Evolutionary conservation across 2,329 filamentous ascomycete species (phyloP), one percentile per base, ranked within the genome.

Genomic region (Mariannaea sp.): DNA sequence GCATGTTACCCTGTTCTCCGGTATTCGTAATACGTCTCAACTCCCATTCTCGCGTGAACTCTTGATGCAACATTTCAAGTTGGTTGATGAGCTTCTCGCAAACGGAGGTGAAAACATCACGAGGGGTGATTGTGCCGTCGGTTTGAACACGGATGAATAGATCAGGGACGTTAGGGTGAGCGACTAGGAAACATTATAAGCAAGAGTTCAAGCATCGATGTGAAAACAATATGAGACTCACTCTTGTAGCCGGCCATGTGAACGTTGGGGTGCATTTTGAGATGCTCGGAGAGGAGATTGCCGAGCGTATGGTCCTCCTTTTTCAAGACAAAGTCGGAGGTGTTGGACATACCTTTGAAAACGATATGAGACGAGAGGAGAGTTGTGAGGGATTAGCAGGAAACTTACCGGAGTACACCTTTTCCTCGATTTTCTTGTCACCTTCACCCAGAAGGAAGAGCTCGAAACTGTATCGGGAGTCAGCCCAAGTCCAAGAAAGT

Each of bases 261-360:
- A 65, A 99, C 89, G 70, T 95, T 87, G 14, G 85, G 83, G 66
- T 90, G 88, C 71, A 89, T 86, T 76, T 94, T 86, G 52, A 99
- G 87, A 66, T 93, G 90, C 67, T 90, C 87, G 41, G 88, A 84
- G 51, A 99, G 82, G 50, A 99, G 81, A 73, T 99, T 97, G 65
- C 88, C 94, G 20, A 99, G 83, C 1, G 93, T 97, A 75, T 97
- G 93, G 66, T 99, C 94, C 73, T 99, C 94, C 74, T 97, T 97
- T 75, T 91, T 90, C 75, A 99, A 86, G 54, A 90, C 86, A 77
- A 99, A 99, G 74, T 97, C 89, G 8, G 91, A 89, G n/a, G 90
- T 92, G 71, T 96, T 96, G 17, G 93, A 90, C 70, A 96, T 92
- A 68, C 91, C 92, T n/a, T n/a, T 70, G 10, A 22, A 39, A 7